phyloP scores from a whole-genome alignment of 768 basidiomycete species.

The Pleurotus giganteus region DNA sequence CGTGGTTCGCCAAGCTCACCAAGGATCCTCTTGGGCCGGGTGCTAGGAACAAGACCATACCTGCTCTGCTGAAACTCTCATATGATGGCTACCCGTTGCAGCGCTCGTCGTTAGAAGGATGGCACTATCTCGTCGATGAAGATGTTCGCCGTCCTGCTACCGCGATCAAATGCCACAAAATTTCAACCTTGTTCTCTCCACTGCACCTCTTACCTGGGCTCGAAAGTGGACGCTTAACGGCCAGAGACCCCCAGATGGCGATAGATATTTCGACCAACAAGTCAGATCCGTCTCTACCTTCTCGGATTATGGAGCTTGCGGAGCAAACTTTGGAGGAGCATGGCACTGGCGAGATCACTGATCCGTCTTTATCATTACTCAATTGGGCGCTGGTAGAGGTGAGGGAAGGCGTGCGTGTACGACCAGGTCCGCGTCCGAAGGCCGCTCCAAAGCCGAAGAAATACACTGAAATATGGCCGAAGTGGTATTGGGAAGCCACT shows the following conservation, averaged over 20 bases:
- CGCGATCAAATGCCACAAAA: conserved; percentile 36
- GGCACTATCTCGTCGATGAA: conserved; percentile 53
- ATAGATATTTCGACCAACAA: conserved; percentile 40
- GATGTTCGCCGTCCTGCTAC: conserved; percentile 41
- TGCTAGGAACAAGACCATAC: conserved; percentile 54
- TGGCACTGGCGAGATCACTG: conserved; percentile 21
- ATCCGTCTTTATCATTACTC: conserved; percentile 64
- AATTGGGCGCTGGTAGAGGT: conserved; percentile 53
- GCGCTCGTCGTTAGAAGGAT: conserved; percentile 54
- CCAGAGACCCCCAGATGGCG: conserved; percentile 43
- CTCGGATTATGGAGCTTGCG: background rate
- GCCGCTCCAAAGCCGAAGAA: conserved; percentile 31
- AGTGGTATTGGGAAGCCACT: conserved; percentile 94
- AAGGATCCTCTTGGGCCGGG: conserved; percentile 38
- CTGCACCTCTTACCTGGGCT: conserved; percentile 49
- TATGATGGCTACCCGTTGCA: conserved; percentile 62
- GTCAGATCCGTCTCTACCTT: background rate
- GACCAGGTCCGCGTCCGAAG: conserved; percentile 21
- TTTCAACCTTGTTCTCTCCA: conserved; percentile 40
- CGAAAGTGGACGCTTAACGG: conserved; percentile 36
- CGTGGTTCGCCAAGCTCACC: conserved; percentile 57
- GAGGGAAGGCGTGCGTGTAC: background rate
- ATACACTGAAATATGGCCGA: conserved; percentile 74
- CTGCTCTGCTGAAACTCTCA: conserved; percentile 61
- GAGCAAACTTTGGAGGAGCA: conserved; percentile 3